Conservation (phyloP, 257 asterid genomes). For the Scutellaria galericulata region DNA sequence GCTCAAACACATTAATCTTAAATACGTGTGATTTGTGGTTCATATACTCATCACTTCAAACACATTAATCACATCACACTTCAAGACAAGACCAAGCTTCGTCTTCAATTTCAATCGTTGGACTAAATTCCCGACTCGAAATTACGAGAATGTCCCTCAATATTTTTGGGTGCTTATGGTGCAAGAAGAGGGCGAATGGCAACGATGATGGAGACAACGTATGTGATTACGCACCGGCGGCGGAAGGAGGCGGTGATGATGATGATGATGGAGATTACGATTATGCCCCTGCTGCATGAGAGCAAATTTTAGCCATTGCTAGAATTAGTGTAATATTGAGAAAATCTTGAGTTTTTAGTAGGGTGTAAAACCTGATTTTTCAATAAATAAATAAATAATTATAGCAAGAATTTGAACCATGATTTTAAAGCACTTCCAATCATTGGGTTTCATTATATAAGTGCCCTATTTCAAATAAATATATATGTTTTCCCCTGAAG, state of each 20-base stretch:
- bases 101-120: not conserved
- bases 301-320: not conserved
- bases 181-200: not conserved
- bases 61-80: not conserved
- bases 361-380: not conserved
- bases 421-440: not conserved
- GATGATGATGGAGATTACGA: slow-evolving; percentile 37
- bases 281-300: slow-evolving; percentile 43
- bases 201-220: not conserved
- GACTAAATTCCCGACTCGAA: not conserved
- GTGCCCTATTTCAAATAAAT: not conserved
- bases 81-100: not conserved
- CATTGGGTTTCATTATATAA: not conserved
- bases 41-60: not conserved
- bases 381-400: no score
- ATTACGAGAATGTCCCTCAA: not conserved
- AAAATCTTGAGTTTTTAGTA: not conserved
- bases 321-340: not conserved
- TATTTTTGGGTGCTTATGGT: slow-evolving; percentile 6
- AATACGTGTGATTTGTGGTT: not conserved
- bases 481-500: not conserved
- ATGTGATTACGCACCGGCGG: slow-evolving; percentile 1
- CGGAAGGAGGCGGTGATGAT: slow-evolving; percentile 36
- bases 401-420: not conserved
- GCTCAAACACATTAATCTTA: not conserved